Percentiles rank a stretch among this genome's conserved stretches.
Evolutionary conservation across 2,329 filamentous ascomycete genomes (phyloP).

Genomic region (Sporothrix luriei): DNA sequence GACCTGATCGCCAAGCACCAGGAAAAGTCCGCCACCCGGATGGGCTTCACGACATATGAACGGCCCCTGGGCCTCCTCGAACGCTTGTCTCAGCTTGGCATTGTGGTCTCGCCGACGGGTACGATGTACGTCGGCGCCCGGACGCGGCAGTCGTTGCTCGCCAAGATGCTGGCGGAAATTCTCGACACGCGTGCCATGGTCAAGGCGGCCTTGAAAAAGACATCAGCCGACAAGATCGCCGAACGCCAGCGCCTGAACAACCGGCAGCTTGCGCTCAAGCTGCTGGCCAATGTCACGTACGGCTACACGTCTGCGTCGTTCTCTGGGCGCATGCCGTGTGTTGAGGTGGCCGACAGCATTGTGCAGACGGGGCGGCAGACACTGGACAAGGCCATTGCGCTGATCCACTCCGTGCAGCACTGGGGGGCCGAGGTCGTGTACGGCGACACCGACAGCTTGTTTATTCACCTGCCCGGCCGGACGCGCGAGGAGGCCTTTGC

Average conservation of each 20-base stretch:
- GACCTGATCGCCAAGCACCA: conserved; percentile 7
- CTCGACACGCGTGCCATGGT: conserved; percentile 97
- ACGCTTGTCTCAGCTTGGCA: conserved; percentile 73
- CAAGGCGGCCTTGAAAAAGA: conserved; percentile 92
- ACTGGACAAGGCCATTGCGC: conserved; percentile 86
- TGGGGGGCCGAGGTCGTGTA: conserved; percentile 98
- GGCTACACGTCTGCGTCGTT: conserved; percentile 97
- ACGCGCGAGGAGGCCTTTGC: conserved; percentile 87
- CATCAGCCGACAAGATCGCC: conserved; percentile 63
- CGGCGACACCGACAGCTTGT: conserved; percentile 94
- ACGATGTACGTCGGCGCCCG: conserved; percentile 91
- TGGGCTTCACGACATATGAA: conserved; percentile 89
- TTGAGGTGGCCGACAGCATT: conserved; percentile 96
- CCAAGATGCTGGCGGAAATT: conserved; percentile 96
- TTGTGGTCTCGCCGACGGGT: conserved; percentile 93
- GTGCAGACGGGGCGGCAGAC: conserved; percentile 95
- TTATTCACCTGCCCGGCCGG: conserved; percentile 84
- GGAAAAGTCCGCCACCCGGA: conserved; percentile 65
- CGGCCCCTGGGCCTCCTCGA: conserved; percentile 74
- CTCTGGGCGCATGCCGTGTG: conserved; percentile 95
- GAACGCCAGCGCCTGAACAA: conserved; percentile 89
- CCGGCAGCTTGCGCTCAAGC: conserved; percentile 86
- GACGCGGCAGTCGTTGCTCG: conserved; percentile 85
- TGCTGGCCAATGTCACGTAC: conserved; percentile 98
- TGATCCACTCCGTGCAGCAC: conserved; percentile 81